Base-by-base conservation (phyloP, 495 filamentous ascomycete species). In the Hypoxylon lienhwacheense region DNA sequence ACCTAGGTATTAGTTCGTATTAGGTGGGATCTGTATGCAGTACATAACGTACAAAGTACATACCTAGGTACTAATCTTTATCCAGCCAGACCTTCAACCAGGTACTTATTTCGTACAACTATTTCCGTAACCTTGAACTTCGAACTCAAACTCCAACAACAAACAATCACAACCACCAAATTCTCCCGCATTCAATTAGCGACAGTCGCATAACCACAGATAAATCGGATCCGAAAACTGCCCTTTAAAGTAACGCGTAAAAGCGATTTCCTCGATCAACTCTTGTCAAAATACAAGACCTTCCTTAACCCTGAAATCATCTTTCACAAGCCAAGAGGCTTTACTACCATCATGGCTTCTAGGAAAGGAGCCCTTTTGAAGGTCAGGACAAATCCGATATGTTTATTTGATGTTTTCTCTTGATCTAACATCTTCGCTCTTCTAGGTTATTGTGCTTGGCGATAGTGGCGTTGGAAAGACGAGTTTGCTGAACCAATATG, bases 401-500 rank as follows among this genome's bases (percentile, higher is more conserved):
- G 0, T n/a, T 28, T 31, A 3, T 16, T 14, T 25, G 0, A 11
- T 7, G 32, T 10, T 0, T 21, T 31, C 8, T 4, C n/a, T 8
- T 44, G 24, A 29, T 31, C 57, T 61, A 36, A 61, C 15, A 45
- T n/a, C 19, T 32, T 46, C 36, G 10, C 32, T 20, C n/a, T 7
- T 48, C 11, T 59, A 97, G 92, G 91, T 98, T 56, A 97, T 98
- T 62, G 97, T 99, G 69, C 83, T 99, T 51, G 93, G 93, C 59
- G 93, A 97, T 69, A 96, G 91, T 72, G 93, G 93, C 68, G 93
- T 99, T 35, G 93, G 93, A 57, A 99, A 99, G 80, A 99, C 95
- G 43, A 96, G 90, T 73, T 84, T 99, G 81, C 97, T 99, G 93
- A 99, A 97, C 76, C 93, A 99, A 97, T 99, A 97, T 86, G 93